Base-by-base conservation (phyloP, 345 rosid genomes). In the Sonneratia alba region DNA sequence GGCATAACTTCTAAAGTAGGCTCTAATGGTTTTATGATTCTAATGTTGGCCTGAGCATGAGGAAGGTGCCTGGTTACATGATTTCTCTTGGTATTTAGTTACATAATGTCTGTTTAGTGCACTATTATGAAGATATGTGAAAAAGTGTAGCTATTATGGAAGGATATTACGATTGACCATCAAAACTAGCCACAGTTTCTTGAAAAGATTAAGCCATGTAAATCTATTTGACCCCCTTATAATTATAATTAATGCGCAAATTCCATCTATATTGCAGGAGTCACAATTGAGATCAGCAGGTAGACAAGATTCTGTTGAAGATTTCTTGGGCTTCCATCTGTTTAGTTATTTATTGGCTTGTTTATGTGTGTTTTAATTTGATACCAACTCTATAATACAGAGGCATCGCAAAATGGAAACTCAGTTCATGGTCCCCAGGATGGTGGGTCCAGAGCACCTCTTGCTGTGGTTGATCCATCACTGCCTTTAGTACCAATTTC, bases 251-350 rank as follows among this genome's bases (percentile, higher is more conserved):
- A 24, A 69, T 73, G 27, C 59, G 45, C 49, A 69, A 51, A 67
- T 62, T 55, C 70, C 81, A 55, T 71, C 73, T 68, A 62, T 70
- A 27, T 71, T 81, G 70, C 78, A 89, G 96, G 96, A 81, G 65
- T 87, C 92, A 21, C 90, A 89, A 75, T 53, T 77, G 82, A 91
- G 86, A 80, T 87, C 97, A 67, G 96, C 93, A 76, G 85, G 91
- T 70, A 75, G 51, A 13, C 96, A 81, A 69, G 93, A 88, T 72
- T 80, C 92, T 71, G 68, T 80, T 70, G 91, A 88, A 86, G 97
- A 96, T 94, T 79, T 48, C 81, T 42, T 42, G 48, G 70, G 69
- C 53, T 48, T 65, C 70, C 59, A 34, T 21, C 34, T 9, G 38
- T 59, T 18, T n/a, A 34, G 36, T 19, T n/a, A 49, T 73, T 27